Evolutionary conservation across 768 basidiomycete species (phyloP).

Genomic region (Astraeus odoratus): DNA sequence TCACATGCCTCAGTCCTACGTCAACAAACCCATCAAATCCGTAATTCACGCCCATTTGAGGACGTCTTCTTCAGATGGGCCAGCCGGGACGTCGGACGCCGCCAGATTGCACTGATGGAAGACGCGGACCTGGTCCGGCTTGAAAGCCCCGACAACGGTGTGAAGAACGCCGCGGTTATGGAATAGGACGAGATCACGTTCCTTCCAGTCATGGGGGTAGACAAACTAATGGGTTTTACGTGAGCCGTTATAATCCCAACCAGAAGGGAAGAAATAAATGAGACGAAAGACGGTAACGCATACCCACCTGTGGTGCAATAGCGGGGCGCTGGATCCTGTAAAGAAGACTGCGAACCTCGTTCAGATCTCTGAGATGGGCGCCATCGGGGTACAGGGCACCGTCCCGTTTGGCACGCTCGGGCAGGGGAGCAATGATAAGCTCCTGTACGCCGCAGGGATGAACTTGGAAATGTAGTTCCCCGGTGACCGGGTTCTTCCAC

Average conservation of each 20-base stretch:
- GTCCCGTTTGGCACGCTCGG: slow-evolving; percentile 46
- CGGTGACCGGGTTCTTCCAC: slow-evolving; percentile 91
- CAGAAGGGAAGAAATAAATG: neutral
- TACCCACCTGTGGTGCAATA: slow-evolving; percentile 63
- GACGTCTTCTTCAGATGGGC: slow-evolving; percentile 42
- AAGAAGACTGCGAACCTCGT: slow-evolving; percentile 62
- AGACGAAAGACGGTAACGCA: neutral
- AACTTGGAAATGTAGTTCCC: slow-evolving; percentile 79
- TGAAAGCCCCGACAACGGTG: slow-evolving; percentile 61
- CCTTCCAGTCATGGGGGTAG: slow-evolving; percentile 84
- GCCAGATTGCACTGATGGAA: slow-evolving; percentile 58
- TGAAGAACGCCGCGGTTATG: slow-evolving; percentile 69
- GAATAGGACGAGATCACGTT: slow-evolving; percentile 60
- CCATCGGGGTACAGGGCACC: slow-evolving; percentile 81
- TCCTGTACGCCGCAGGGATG: slow-evolving; percentile 73
- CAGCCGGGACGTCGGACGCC: slow-evolving; percentile 41
- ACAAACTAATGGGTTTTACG: slow-evolving; percentile 43
- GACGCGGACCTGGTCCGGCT: slow-evolving; percentile 37
- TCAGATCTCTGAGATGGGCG: slow-evolving; percentile 64
- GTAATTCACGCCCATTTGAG: slow-evolving; percentile 32
- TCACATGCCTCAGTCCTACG: neutral
- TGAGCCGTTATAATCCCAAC: neutral
- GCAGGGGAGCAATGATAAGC: slow-evolving; percentile 68
- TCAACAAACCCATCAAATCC: neutral
- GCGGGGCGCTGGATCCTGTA: slow-evolving; percentile 88